These are phyloP conservation scores for Erigeron philadelphicus DNA, from an alignment of 140 eudicot genomes.

Conservation along the genomic window DNA sequence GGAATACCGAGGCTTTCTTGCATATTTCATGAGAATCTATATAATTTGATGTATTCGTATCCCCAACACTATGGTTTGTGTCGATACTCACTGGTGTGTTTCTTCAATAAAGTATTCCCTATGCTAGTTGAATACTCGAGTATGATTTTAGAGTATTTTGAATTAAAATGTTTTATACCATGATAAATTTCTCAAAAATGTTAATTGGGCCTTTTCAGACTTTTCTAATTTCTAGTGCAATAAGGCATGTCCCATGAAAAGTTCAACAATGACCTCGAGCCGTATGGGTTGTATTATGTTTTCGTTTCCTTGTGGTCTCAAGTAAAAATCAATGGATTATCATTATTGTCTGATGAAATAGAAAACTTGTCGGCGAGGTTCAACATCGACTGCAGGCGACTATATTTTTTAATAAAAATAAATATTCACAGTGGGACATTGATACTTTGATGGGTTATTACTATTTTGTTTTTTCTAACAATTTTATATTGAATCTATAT, in stretches of 20 bases:
- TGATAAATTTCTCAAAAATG: not conserved
- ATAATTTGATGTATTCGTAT: not conserved
- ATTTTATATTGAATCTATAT: no score
- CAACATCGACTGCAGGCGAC: not conserved
- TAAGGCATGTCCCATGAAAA: not conserved
- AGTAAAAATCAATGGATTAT: not conserved
- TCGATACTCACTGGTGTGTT: not conserved
- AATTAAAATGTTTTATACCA: not conserved
- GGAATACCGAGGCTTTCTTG: constrained; percentile 20
- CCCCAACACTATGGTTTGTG: not conserved
- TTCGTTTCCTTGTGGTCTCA: not conserved
- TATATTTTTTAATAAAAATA: no score
- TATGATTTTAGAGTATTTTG: not conserved
- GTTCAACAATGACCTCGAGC: not conserved
- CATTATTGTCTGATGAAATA: not conserved
- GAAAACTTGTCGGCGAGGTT: not conserved
- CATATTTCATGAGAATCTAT: not conserved
- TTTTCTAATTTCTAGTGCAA: not conserved
- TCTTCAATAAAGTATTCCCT: not conserved
- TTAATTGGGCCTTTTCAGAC: not conserved
- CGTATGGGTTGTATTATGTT: not conserved
- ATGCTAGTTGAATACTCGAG: constrained; percentile 1
- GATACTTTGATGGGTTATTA: no score
- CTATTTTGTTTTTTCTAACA: no score
- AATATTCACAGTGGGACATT: no score